phyloP scores from a whole-genome alignment of 192 early-diverging fungal genomes.

The Jimgerdemannia lactiflua region DNA sequence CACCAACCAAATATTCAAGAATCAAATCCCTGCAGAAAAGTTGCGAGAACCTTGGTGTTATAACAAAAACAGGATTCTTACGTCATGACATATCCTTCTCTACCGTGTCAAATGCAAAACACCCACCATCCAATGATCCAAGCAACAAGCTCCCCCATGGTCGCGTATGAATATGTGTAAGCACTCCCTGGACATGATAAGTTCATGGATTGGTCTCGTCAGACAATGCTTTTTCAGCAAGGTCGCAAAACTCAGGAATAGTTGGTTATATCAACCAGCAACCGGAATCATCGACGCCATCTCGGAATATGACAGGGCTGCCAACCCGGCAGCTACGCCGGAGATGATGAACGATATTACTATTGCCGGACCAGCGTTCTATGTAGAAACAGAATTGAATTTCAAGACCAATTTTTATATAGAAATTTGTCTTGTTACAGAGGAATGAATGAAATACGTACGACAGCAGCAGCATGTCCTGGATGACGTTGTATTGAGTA shows the following conservation, averaged over 20 bases:
- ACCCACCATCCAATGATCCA: conserved; percentile 82
- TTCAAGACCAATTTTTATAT: no score
- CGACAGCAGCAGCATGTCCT: no score
- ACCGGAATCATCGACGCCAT: conserved; percentile 85
- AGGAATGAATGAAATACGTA: no score
- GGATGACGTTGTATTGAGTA: no score
- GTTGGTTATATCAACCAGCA: conserved; percentile 48
- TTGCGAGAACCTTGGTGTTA: no score
- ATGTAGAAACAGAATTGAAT: conserved; percentile 61
- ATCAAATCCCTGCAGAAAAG: conserved; percentile 59
- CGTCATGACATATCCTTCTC: no score
- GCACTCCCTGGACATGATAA: conserved; percentile 34
- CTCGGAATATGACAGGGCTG: conserved; percentile 84
- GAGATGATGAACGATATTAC: conserved; percentile 80
- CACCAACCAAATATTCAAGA: conserved; percentile 80
- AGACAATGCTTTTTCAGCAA: no score
- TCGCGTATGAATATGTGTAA: conserved; percentile 84
- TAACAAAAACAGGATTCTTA: no score
- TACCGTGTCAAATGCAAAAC: no score
- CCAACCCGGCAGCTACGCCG: conserved; percentile 66
- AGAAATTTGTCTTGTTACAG: no score
- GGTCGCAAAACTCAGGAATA: no score
- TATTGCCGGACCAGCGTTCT: conserved; percentile 80
- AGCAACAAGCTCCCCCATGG: conserved; percentile 81
- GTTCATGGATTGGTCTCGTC: no score